phyloP scores from a whole-genome alignment of 768 basidiomycete species.

The Chalciporus piperatus region DNA sequence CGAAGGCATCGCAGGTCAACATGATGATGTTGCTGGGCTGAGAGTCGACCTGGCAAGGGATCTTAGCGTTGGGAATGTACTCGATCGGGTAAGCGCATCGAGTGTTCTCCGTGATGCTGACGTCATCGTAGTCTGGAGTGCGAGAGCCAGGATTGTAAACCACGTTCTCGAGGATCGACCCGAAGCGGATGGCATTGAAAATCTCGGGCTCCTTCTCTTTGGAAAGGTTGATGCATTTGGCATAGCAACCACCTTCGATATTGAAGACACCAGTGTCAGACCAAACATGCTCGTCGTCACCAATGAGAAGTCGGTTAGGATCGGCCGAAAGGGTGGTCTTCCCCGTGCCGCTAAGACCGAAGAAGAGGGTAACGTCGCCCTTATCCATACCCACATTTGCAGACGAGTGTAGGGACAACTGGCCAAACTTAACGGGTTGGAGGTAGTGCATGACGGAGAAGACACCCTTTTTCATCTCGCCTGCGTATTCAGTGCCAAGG shows the following conservation, averaged over 20 bases:
- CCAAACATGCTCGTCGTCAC: conserved; percentile 99
- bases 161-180: conserved; percentile 98
- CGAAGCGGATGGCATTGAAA: conserved; percentile 90
- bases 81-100: conserved; percentile 99
- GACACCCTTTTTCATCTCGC: conserved; percentile 99
- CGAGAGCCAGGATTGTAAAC: conserved; percentile 88
- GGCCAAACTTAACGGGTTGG: conserved; percentile 97
- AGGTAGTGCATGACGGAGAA: conserved; percentile 99
- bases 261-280: conserved; percentile 99
- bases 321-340: conserved; percentile 99
- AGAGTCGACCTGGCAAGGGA: conserved; percentile 82
- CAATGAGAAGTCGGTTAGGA: conserved; percentile 89
- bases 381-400: conserved; percentile 91
- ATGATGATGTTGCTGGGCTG: conserved; percentile 96
- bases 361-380: conserved; percentile 96
- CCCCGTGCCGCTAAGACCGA: conserved; percentile 96
- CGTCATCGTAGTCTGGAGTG: conserved; percentile 90
- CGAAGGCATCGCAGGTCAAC: conserved; percentile 97
- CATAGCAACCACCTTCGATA: conserved; percentile 99
- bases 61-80: conserved; percentile 91
- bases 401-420: conserved; percentile 96
- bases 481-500: conserved; percentile 95
- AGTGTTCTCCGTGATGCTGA: conserved; percentile 98
- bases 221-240: conserved; percentile 96
- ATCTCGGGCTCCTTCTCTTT: conserved; percentile 99